phyloP scores from a whole-genome alignment of 2,329 filamentous ascomycete species.

The Penicillium polonicum region DNA sequence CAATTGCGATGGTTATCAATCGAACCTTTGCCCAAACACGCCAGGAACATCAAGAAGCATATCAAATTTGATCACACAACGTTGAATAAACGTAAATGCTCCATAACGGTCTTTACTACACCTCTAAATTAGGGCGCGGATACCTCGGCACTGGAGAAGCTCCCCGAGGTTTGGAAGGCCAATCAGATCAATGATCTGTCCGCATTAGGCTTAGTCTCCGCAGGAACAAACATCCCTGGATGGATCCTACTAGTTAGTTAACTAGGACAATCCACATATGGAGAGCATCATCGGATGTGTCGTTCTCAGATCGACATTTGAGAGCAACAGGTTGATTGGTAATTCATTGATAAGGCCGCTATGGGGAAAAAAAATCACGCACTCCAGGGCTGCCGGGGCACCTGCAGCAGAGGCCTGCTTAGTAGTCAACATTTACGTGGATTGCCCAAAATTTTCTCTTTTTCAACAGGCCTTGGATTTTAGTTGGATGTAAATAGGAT shows the following conservation, averaged over 20 bases:
- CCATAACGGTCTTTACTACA: background rate
- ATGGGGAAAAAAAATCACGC: background rate
- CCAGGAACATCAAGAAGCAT: background rate
- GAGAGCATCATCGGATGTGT: background rate
- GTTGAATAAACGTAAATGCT: background rate
- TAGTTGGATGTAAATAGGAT: no score
- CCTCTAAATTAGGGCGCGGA: background rate
- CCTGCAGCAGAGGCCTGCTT: background rate
- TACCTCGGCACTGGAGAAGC: background rate
- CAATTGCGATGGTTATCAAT: background rate
- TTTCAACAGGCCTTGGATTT: no score
- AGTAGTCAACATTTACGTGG: background rate
- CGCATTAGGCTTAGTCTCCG: slow-evolving; percentile 12
- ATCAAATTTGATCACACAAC: background rate
- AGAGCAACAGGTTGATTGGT: background rate
- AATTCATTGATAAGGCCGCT: background rate
- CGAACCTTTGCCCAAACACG: background rate
- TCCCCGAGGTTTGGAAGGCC: background rate
- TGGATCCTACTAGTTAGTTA: no score
- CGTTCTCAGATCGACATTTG: background rate
- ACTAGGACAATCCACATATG: background rate
- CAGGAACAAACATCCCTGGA: background rate
- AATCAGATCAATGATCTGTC: background rate
- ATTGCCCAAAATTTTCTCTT: no score
- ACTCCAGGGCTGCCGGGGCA: background rate